Evolutionary conservation across 139 green algal species (phyloP).

Genomic region (Chlamydomonas urium): DNA sequence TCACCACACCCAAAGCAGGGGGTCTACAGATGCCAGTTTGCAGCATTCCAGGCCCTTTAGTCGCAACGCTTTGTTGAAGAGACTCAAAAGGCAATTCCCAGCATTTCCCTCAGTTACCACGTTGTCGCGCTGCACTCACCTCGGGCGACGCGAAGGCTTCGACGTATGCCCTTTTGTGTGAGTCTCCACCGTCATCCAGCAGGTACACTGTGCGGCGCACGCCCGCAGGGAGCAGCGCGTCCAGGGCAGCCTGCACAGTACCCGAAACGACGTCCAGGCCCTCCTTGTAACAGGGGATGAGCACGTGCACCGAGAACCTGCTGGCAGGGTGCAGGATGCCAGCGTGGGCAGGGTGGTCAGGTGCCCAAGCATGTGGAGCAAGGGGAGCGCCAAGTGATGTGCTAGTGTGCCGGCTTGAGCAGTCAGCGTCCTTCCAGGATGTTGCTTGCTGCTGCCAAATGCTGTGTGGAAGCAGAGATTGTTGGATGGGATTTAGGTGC

Average conservation of each 20-base stretch:
- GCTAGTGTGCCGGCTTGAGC: too few species aligned
- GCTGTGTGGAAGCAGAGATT: not conserved
- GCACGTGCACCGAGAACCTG: slow-evolving; percentile 29
- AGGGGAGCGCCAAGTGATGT: not conserved
- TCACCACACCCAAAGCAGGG: too few species aligned
- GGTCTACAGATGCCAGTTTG: too few species aligned
- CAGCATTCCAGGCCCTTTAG: too few species aligned
- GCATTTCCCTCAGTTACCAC: too few species aligned
- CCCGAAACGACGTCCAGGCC: slow-evolving; percentile 20
- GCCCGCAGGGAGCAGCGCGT: slow-evolving; percentile 12
- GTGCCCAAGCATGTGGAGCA: not conserved
- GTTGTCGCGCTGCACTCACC: not conserved
- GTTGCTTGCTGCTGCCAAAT: not conserved
- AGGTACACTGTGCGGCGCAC: slow-evolving; percentile 29
- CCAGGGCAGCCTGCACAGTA: slow-evolving; percentile 21
- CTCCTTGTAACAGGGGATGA: slow-evolving; percentile 57
- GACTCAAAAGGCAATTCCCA: too few species aligned
- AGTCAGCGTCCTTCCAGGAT: not conserved
- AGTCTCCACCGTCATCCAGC: slow-evolving; percentile 14
- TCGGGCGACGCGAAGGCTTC: not conserved
- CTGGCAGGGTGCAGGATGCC: not conserved
- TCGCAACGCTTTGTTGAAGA: too few species aligned
- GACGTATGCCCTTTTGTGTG: slow-evolving; percentile 8
- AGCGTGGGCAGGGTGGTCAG: not conserved
- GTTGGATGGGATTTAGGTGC: not conserved